Conservation (phyloP, 768 basidiomycete genomes). For the Cyclocybe cylindracea region DNA sequence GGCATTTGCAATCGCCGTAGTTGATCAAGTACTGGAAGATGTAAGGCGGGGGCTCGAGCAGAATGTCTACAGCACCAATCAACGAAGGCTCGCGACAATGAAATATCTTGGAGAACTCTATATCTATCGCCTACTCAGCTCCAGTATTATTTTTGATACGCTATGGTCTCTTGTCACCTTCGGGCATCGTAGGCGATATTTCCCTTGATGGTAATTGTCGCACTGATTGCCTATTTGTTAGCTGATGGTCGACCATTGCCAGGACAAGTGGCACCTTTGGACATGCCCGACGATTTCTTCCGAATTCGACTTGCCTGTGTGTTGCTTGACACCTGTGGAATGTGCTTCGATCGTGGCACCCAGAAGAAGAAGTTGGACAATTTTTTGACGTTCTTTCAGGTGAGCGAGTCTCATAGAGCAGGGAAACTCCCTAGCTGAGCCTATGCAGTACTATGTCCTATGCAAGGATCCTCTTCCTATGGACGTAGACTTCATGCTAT, state of each 20-base stretch:
- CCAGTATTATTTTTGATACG: slow-evolving; percentile 88
- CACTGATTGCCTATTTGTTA: slow-evolving; percentile 30
- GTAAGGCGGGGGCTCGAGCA: slow-evolving; percentile 88
- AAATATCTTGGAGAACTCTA: slow-evolving; percentile 98
- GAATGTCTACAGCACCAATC: slow-evolving; percentile 94
- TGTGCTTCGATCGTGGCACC: slow-evolving; percentile 95
- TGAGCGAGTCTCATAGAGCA: slow-evolving; percentile 27
- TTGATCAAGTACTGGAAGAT: slow-evolving; percentile 95
- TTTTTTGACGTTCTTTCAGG: slow-evolving; percentile 93
- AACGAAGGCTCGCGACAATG: slow-evolving; percentile 86
- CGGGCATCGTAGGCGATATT: slow-evolving; percentile 78
- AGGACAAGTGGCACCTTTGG: slow-evolving; percentile 69
- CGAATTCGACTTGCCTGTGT: slow-evolving; percentile 89
- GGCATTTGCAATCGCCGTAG: slow-evolving; percentile 81
- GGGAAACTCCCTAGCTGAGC: background rate
- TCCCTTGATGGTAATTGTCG: slow-evolving; percentile 6
- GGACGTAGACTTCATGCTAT: slow-evolving; percentile 98
- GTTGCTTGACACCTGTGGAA: slow-evolving; percentile 92
- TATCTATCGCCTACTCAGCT: slow-evolving; percentile 91
- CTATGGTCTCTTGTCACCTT: slow-evolving; percentile 95
- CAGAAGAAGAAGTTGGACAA: slow-evolving; percentile 93
- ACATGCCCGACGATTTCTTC: slow-evolving; percentile 97
- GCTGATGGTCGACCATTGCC: slow-evolving; percentile 90
- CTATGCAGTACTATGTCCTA: slow-evolving; percentile 75
- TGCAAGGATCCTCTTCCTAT: slow-evolving; percentile 91